A percentile compares a stretch with the other conserved stretches of the same genome.
Conservation (phyloP, 1,139 yeast species). For the Geotrichum macrosporum region DNA sequence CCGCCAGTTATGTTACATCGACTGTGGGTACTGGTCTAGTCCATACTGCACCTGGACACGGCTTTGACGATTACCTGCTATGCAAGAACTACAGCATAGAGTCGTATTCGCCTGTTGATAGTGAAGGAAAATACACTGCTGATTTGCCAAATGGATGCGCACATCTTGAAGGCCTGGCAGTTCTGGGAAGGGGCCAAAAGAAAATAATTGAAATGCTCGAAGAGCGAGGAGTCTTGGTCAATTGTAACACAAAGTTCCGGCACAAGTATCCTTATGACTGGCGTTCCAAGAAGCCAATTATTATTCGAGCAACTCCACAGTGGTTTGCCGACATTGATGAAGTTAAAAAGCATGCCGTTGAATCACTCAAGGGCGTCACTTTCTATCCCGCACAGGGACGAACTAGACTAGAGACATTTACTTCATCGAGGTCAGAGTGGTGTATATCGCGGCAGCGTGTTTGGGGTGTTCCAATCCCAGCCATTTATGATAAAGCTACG, state of each 20-base stretch:
- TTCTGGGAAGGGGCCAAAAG: constrained; percentile 55
- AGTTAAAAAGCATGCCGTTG: constrained; percentile 59
- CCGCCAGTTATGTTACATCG: constrained; percentile 78
- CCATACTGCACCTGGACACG: constrained; percentile 97
- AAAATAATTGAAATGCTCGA: constrained; percentile 46
- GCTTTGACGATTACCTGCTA: constrained; percentile 81
- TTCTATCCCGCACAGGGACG: constrained; percentile 73
- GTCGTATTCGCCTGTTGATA: constrained; percentile 75
- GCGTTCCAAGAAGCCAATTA: constrained; percentile 94
- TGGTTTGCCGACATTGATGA: constrained; percentile 89
- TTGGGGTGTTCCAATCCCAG: constrained; percentile 99
- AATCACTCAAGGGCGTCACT: constrained; percentile 56
- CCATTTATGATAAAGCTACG: constrained; percentile 57
- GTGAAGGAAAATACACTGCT: constrained; percentile 58
- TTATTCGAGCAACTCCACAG: constrained; percentile 91
- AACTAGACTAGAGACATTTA: constrained; percentile 66
- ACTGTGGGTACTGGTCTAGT: constrained; percentile 91
- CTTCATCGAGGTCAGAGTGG: constrained; percentile 85
- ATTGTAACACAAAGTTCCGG: constrained; percentile 47
- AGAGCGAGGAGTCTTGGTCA: constrained; percentile 46
- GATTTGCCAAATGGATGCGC: constrained; percentile 47
- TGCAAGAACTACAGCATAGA: constrained; percentile 56
- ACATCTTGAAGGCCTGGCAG: constrained; percentile 53
- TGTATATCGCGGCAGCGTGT: constrained; percentile 92
- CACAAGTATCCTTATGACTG: constrained; percentile 97